A percentile compares a stretch with the other conserved stretches of the same genome.
Evolutionary conservation across 768 basidiomycete species (phyloP).

Genomic region (Boletus reticuloceps): DNA sequence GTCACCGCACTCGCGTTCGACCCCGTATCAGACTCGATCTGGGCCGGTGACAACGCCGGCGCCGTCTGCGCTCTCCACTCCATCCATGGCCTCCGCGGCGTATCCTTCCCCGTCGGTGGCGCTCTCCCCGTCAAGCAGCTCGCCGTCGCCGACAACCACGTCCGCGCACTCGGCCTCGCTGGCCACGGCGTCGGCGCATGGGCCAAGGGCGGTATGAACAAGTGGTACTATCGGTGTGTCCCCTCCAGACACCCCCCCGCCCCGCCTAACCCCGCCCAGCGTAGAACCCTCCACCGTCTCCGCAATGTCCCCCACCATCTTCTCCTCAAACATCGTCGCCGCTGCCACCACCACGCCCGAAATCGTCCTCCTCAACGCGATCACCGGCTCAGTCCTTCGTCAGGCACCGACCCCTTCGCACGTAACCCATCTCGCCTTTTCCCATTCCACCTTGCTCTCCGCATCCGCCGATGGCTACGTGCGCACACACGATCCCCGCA

Average conservation of each 20-base stretch:
- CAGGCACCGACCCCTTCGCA: conserved; percentile 55
- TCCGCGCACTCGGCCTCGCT: conserved; percentile 60
- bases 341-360: conserved; percentile 59
- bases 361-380: conserved; percentile 67
- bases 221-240: conserved; percentile 73
- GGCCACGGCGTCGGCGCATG: conserved; percentile 72
- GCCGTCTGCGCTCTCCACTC: conserved; percentile 67
- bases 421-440: conserved; percentile 63
- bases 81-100: conserved; percentile 60
- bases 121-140: conserved; percentile 71
- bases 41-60: conserved; percentile 78
- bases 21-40: conserved; percentile 85
- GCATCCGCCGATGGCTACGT: conserved; percentile 74
- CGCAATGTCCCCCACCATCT: conserved; percentile 46
- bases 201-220: conserved; percentile 83
- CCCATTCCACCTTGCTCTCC: conserved; percentile 61
- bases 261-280: conserved; percentile 27
- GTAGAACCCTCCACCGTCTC: conserved; percentile 31
- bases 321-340: conserved; percentile 56
- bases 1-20: conserved; percentile 85
- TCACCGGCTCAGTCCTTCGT: conserved; percentile 64
- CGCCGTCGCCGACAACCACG: conserved; percentile 72
- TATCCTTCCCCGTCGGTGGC: conserved; percentile 71
- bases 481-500: conserved; percentile 68
- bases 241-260: neutral